Conservation (phyloP, 345 rosid species). For the Microthlaspi erraticum region DNA sequence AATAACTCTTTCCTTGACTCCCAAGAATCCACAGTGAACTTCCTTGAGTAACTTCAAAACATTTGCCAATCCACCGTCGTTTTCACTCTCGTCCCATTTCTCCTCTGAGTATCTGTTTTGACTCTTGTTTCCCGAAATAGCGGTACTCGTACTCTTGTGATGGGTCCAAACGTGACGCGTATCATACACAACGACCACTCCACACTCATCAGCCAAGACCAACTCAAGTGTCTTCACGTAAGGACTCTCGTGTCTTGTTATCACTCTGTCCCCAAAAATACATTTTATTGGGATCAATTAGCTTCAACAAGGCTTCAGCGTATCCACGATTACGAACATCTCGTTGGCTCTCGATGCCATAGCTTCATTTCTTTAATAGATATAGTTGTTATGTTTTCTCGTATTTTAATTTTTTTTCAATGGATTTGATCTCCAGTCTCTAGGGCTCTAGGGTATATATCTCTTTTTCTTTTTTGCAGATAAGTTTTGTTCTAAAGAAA, state of each 20-base stretch:
- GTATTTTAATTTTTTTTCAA: no score
- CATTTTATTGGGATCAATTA: background rate
- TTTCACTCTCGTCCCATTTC: conserved; percentile 53
- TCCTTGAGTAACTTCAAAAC: no score
- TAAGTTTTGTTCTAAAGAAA: no score
- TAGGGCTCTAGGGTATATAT: no score
- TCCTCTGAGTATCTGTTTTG: conserved; percentile 50
- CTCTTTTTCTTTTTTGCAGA: no score
- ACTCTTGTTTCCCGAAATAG: conserved; percentile 33
- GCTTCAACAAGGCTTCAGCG: background rate
- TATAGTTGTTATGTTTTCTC: no score
- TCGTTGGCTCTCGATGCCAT: no score
- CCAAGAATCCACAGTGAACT: conserved; percentile 15
- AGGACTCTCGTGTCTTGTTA: background rate
- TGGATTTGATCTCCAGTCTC: no score
- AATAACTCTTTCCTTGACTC: conserved; percentile 4
- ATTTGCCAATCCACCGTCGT: conserved; percentile 44
- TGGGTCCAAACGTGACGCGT: background rate
- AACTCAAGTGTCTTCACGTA: background rate
- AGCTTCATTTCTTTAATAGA: no score
- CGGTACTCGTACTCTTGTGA: conserved; percentile 39
- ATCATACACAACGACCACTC: background rate
- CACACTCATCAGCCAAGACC: background rate
- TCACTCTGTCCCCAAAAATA: conserved; percentile 2
- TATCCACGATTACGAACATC: background rate